A percentile compares a stretch with the other conserved stretches of the same genome.
phyloP scores from a whole-genome alignment of 345 rosid genomes.

The Reutealis trisperma region DNA sequence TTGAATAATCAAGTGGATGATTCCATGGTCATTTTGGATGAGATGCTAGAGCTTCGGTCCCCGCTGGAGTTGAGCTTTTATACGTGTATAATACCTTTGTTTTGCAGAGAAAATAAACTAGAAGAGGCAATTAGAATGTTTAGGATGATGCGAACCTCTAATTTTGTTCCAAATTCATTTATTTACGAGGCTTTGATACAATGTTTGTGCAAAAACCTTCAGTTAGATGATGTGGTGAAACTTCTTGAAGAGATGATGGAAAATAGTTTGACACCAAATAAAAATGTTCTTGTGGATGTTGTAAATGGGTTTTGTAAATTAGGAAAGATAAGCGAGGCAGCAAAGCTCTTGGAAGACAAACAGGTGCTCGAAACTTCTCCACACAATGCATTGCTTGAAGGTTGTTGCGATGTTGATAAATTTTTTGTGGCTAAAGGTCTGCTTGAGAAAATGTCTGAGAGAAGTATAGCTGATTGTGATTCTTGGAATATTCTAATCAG shows the following conservation, averaged over 20 bases:
- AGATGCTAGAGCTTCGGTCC: slow-evolving; percentile 40
- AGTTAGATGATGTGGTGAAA: slow-evolving; percentile 38
- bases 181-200: slow-evolving; percentile 34
- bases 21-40: slow-evolving; percentile 35
- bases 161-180: slow-evolving; percentile 32
- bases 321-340: slow-evolving; percentile 37
- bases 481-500: slow-evolving; percentile 56
- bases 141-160: slow-evolving; percentile 42
- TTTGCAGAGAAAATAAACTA: slow-evolving; percentile 43
- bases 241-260: slow-evolving; percentile 46
- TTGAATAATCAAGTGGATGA: slow-evolving; percentile 33
- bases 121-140: slow-evolving; percentile 41
- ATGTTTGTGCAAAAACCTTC: slow-evolving; percentile 43
- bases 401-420: slow-evolving; percentile 44
- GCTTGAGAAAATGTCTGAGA: slow-evolving; percentile 40
- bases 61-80: slow-evolving; percentile 37
- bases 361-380: slow-evolving; percentile 35
- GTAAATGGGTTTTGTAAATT: slow-evolving; percentile 43
- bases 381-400: slow-evolving; percentile 46
- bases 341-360: slow-evolving; percentile 44
- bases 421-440: slow-evolving; percentile 40
- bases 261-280: slow-evolving; percentile 25
- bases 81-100: slow-evolving; percentile 37
- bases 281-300: slow-evolving; percentile 34
- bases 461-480: slow-evolving; percentile 40